These are phyloP conservation scores for Acanthamoeba sp. DNA, from an alignment of 208 protist genomes.

Conservation along the genomic window DNA sequence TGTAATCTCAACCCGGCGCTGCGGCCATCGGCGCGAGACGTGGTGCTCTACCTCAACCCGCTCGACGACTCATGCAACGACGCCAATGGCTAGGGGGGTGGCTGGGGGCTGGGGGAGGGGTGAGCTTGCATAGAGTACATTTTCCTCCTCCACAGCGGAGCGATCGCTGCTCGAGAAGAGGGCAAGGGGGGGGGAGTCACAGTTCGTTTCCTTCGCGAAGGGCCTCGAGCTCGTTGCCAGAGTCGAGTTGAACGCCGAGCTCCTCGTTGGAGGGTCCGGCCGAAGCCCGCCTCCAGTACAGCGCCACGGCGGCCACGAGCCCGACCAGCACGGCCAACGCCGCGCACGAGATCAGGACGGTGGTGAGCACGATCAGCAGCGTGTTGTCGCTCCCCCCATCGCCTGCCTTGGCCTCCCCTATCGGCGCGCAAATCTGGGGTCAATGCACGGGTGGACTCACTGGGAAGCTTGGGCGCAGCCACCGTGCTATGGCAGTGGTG, in stretches of 20 bases:
- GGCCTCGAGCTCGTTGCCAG: not conserved
- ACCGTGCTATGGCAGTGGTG: not conserved
- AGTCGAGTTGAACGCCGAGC: not conserved
- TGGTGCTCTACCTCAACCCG: constrained; percentile 33
- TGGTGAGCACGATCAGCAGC: not conserved
- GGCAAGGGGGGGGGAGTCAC: too few species aligned
- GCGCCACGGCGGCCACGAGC: not conserved
- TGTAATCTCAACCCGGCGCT: not conserved
- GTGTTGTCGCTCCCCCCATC: not conserved
- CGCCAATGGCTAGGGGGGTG: too few species aligned
- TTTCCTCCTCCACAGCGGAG: too few species aligned
- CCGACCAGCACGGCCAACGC: not conserved
- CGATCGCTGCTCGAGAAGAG: too few species aligned
- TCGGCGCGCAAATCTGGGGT: too few species aligned
- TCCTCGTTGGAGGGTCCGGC: not conserved
- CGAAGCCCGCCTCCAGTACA: not conserved
- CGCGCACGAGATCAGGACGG: not conserved
- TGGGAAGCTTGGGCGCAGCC: not conserved
- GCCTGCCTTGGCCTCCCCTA: not conserved
- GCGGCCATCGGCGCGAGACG: not conserved
- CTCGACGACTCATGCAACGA: constrained; percentile 5
- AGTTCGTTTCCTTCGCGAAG: too few species aligned
- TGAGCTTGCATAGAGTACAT: too few species aligned
- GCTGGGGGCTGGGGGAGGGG: too few species aligned
- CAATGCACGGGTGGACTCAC: not conserved